Percentiles rank a stretch among this genome's conserved stretches.
Conservation (phyloP, 257 asterid genomes). For the Penstemon davidsonii region DNA sequence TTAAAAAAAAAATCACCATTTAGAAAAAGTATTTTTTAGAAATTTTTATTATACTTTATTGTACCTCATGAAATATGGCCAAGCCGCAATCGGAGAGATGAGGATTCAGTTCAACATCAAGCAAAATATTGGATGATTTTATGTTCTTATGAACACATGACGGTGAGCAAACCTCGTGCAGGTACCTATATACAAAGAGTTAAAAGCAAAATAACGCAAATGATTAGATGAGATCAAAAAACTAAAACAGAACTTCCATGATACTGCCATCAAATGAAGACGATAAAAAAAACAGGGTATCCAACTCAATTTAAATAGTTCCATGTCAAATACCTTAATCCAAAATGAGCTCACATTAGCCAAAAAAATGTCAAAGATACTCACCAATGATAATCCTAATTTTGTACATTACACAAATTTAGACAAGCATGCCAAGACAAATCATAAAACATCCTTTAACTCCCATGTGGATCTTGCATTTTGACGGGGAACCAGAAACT, state of each 20-base stretch:
- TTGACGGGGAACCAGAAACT: too few relatives aligned
- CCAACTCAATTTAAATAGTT: too few relatives aligned
- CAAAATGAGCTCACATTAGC: neutral
- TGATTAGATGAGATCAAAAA: neutral
- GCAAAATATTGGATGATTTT: conserved; percentile 61
- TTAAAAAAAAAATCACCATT: neutral
- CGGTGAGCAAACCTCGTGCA: conserved; percentile 68
- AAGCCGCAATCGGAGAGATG: conserved; percentile 60
- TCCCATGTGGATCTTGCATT: neutral
- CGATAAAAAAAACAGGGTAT: too few relatives aligned
- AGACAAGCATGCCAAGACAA: neutral
- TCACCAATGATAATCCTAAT: neutral
- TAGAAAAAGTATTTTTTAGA: neutral
- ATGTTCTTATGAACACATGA: conserved; percentile 50
- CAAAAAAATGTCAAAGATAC: neutral
- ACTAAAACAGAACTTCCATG: too few relatives aligned
- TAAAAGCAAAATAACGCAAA: neutral
- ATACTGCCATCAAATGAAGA: too few relatives aligned
- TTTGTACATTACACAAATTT: neutral
- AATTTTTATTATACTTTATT: neutral
- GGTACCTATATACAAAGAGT: conserved; percentile 38
- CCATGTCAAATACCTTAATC: neutral
- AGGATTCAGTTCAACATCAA: conserved; percentile 54
- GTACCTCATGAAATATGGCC: conserved; percentile 40
- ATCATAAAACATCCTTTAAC: neutral